Percentiles rank a stretch among this genome's conserved stretches.
Conservation (phyloP, 306 rosid species). For the Cucurbita moschata region DNA sequence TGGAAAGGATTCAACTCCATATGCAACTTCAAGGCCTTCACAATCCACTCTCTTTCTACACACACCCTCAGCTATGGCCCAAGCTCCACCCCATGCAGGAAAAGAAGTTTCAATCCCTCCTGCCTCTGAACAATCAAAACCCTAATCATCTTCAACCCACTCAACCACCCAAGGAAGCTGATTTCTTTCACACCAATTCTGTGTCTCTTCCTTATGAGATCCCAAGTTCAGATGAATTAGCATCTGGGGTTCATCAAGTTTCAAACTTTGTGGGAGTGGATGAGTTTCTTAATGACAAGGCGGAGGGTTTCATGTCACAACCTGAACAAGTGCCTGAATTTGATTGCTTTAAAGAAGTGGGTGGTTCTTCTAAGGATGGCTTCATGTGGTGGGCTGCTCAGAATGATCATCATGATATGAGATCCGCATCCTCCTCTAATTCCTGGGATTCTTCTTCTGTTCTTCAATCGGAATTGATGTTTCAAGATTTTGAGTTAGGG, state of each 20-base stretch:
- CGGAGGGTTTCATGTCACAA: slow-evolving; percentile 18
- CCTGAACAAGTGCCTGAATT: slow-evolving; percentile 31
- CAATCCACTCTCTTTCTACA: slow-evolving; percentile 58
- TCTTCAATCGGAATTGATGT: slow-evolving; percentile 39
- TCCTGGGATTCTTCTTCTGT: slow-evolving; percentile 64
- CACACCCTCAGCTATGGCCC: slow-evolving; percentile 63
- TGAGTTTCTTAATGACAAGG: slow-evolving; percentile 36
- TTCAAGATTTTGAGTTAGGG: slow-evolving; percentile 63
- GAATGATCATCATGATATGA: slow-evolving; percentile 40
- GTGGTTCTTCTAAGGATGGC: slow-evolving; percentile 35
- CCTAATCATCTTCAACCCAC: not conserved
- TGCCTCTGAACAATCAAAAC: slow-evolving; percentile 23
- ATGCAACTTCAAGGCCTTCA: slow-evolving; percentile 85
- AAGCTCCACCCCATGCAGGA: slow-evolving; percentile 70
- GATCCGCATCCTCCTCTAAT: slow-evolving; percentile 49
- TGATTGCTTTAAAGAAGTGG: slow-evolving; percentile 59
- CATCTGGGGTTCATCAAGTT: slow-evolving; percentile 19
- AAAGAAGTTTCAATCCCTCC: slow-evolving; percentile 44
- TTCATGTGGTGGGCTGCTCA: slow-evolving; percentile 67
- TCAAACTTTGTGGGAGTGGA: slow-evolving; percentile 34
- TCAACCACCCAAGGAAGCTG: not conserved
- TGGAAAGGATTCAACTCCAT: slow-evolving; percentile 92
- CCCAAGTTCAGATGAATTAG: slow-evolving; percentile 13
- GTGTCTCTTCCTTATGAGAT: slow-evolving; percentile 13
- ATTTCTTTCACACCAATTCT: not conserved